Conservation (phyloP, 768 basidiomycete species). For the Lepiota venenata region DNA sequence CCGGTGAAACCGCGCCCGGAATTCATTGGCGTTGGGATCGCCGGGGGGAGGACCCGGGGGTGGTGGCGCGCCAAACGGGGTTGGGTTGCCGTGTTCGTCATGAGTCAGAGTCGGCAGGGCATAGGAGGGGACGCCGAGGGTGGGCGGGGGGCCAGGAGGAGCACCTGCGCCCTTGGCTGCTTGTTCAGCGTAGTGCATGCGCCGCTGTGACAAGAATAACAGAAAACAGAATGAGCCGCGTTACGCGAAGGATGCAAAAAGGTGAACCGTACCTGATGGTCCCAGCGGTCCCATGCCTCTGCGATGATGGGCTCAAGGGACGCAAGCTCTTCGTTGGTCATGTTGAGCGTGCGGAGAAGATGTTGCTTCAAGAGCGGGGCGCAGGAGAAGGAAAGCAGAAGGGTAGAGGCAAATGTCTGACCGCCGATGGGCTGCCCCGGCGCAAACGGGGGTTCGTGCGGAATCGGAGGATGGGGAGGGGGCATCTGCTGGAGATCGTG, state of each 20-base stretch:
- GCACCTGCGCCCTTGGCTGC: conserved; percentile 27
- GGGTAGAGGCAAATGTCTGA: conserved; percentile 76
- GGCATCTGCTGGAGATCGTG: conserved; percentile 35
- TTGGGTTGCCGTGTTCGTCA: conserved; percentile 18
- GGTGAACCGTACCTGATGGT: conserved; percentile 57
- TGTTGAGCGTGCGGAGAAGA: conserved; percentile 63
- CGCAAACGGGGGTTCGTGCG: conserved; percentile 61
- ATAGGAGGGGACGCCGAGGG: conserved; percentile 24
- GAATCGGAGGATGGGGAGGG: conserved; percentile 31
- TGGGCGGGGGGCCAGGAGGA: conserved; percentile 22
- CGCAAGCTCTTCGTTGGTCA: conserved; percentile 78
- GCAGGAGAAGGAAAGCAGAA: conserved; percentile 74
- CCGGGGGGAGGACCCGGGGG: conserved; percentile 5
- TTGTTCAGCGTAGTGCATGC: conserved; percentile 39
- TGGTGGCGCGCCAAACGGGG: conserved; percentile 11
- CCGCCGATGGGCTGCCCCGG: conserved; percentile 56
- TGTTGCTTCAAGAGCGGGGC: conserved; percentile 74
- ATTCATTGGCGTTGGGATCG: conserved; percentile 11
- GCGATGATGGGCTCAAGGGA: conserved; percentile 79
- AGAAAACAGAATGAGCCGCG: conserved; percentile 9
- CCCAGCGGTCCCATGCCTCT: conserved; percentile 86
- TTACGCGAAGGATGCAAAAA: conserved; percentile 7
- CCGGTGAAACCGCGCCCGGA: conserved; percentile 8
- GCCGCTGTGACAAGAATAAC: conserved; percentile 26
- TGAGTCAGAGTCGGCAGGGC: conserved; percentile 21